Evolutionary conservation across 2,329 filamentous ascomycete genomes (phyloP).

Genomic region (Colletotrichum simmondsii): DNA sequence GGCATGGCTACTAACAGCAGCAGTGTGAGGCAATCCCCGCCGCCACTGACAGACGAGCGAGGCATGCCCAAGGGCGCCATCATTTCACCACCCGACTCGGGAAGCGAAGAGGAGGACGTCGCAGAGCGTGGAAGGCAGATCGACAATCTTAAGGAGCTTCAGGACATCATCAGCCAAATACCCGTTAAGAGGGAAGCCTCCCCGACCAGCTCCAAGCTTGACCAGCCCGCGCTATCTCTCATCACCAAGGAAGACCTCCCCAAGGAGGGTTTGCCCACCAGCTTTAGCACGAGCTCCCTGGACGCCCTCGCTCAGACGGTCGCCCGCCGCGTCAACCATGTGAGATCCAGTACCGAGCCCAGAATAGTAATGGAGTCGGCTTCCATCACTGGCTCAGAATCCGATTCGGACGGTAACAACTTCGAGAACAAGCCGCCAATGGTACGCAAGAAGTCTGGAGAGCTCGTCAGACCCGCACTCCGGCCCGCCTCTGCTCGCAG

Average conservation of each 20-base stretch:
- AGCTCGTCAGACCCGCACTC: constrained; percentile 92
- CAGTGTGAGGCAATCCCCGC: constrained; percentile 84
- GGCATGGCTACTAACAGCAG: constrained; percentile 57
- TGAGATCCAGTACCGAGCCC: constrained; percentile 68
- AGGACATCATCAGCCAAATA: constrained; percentile 85
- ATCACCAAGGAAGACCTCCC: constrained; percentile 39
- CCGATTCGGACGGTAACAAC: constrained; percentile 69
- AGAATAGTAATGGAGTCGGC: constrained; percentile 58
- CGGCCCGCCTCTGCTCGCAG: constrained; percentile 77
- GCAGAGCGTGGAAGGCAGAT: constrained; percentile 59
- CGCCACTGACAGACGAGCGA: constrained; percentile 78
- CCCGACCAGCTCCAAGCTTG: constrained; percentile 49
- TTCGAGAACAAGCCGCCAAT: constrained; percentile 81
- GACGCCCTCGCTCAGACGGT: constrained; percentile 50
- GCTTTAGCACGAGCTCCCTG: constrained; percentile 59
- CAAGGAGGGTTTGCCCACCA: constrained; percentile 55
- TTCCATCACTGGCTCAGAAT: constrained; percentile 66
- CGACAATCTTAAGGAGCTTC: constrained; percentile 73
- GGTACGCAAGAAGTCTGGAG: constrained; percentile 97
- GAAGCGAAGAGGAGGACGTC: constrained; percentile 78
- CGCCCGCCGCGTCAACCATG: constrained; percentile 58
- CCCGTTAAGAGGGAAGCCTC: constrained; percentile 72
- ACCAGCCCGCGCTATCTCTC: constrained; percentile 38
- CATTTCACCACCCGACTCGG: constrained; percentile 93
- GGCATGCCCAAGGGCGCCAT: constrained; percentile 85